Evolutionary conservation across 306 rosid genomes (phyloP).

Genomic region (Clitoria ternatea): DNA sequence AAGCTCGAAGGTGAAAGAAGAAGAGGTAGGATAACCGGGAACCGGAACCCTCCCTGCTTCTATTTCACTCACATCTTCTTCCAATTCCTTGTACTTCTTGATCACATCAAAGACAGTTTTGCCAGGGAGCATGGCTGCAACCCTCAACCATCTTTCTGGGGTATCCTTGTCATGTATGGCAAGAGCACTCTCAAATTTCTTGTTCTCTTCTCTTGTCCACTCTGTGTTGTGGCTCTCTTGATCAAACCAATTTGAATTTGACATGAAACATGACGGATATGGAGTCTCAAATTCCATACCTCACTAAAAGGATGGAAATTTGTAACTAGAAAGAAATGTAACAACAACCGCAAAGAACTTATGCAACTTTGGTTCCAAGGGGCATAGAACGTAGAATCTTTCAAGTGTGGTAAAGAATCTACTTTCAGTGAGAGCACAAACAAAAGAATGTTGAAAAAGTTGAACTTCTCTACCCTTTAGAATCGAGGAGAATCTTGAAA

Average conservation of each 20-base stretch:
- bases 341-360: background rate
- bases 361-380: slow-evolving; percentile 21
- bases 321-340: background rate
- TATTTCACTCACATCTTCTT: slow-evolving; percentile 59
- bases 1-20: slow-evolving; percentile 40
- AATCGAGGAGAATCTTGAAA: slow-evolving; percentile 50
- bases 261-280: slow-evolving; percentile 30
- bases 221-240: slow-evolving; percentile 36
- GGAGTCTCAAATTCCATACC: slow-evolving; percentile 56
- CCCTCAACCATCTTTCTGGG: slow-evolving; percentile 57
- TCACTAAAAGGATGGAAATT: background rate
- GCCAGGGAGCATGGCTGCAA: slow-evolving; percentile 64
- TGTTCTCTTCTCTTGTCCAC: slow-evolving; percentile 73
- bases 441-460: slow-evolving; percentile 42
- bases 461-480: slow-evolving; percentile 36
- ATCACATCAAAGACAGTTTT: slow-evolving; percentile 59
- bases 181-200: slow-evolving; percentile 66
- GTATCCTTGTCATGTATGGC: slow-evolving; percentile 57
- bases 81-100: slow-evolving; percentile 60
- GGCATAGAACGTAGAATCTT: slow-evolving; percentile 38
- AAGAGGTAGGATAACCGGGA: slow-evolving; percentile 46
- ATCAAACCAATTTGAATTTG: slow-evolving; percentile 35
- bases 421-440: slow-evolving; percentile 38
- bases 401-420: slow-evolving; percentile 47
- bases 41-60: slow-evolving; percentile 64